Conservation (phyloP, 768 basidiomycete species). For the Boletales sp. region DNA sequence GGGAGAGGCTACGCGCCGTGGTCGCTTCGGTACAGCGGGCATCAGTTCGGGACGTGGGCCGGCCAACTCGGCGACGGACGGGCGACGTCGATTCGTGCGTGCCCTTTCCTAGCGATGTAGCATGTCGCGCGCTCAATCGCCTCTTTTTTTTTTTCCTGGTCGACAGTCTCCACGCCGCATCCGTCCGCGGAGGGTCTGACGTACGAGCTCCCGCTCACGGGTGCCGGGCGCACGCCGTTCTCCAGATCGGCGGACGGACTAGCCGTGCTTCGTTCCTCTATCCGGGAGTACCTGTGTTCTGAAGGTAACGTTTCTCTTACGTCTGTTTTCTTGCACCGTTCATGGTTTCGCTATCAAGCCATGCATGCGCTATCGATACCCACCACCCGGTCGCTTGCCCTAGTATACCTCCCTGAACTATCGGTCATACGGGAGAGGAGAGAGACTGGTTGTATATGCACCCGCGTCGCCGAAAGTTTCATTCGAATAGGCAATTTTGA, state of each 20-base stretch:
- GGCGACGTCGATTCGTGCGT: constrained; percentile 79
- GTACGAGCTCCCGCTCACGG: constrained; percentile 93
- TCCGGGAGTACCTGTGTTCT: constrained; percentile 90
- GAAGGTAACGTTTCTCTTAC: constrained; percentile 52
- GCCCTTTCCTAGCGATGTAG: neutral
- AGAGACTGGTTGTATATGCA: constrained; percentile 71
- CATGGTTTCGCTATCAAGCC: constrained; percentile 41
- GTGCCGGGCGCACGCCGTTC: constrained; percentile 91
- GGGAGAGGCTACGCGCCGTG: constrained; percentile 53
- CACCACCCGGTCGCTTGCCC: constrained; percentile 81
- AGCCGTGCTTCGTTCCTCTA: constrained; percentile 90
- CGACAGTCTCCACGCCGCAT: constrained; percentile 73
- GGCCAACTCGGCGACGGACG: constrained; percentile 96
- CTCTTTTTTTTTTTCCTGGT: too few species aligned
- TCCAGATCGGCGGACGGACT: constrained; percentile 90
- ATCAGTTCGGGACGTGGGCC: constrained; percentile 87
- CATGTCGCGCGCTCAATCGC: constrained; percentile 5
- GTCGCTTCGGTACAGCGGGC: constrained; percentile 88
- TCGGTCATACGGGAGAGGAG: constrained; percentile 70
- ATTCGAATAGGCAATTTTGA: constrained; percentile 91
- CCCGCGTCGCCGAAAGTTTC: constrained; percentile 86
- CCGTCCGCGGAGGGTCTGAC: constrained; percentile 49
- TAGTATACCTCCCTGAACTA: constrained; percentile 71
- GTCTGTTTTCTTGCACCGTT: constrained; percentile 22
- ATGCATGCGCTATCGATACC: constrained; percentile 83